Evolutionary conservation across 1,284 basidiomycete genomes (phyloP).

Genomic region (Sutorius eximius): DNA sequence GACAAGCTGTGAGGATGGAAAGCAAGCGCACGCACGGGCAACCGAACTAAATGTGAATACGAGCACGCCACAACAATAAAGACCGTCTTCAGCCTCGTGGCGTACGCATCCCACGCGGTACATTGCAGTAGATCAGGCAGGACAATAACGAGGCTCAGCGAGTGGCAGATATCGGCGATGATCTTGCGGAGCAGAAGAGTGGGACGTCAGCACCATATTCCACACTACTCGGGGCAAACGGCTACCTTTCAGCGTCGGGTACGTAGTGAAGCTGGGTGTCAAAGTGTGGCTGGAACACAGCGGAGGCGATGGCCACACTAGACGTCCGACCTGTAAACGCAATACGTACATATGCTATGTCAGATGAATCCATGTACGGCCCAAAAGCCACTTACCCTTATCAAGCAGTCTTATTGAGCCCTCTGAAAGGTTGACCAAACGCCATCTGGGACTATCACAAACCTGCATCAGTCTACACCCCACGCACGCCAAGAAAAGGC

Average conservation of each 20-base stretch:
- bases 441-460: conserved; percentile 17
- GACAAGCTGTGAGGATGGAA: too few species aligned
- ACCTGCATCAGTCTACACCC: not conserved
- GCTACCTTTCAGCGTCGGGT: conserved; percentile 13
- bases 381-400: conserved; percentile 10
- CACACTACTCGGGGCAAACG: fast-evolving
- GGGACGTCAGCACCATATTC: not conserved
- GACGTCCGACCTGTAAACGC: conserved; percentile 11
- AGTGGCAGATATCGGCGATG: conserved; percentile 16
- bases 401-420: too few species aligned
- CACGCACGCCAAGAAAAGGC: not conserved
- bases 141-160: conserved; percentile 11
- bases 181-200: not conserved
- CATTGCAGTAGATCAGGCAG: conserved; percentile 50
- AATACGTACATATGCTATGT: too few species aligned
- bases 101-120: conserved; percentile 69
- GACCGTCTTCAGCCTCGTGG: conserved; percentile 63
- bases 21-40: conserved; percentile 49
- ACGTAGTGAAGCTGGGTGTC: conserved; percentile 13
- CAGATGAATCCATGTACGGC: not conserved
- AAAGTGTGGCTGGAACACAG: conserved; percentile 17
- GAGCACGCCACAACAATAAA: conserved; percentile 70
- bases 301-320: conserved; percentile 18
- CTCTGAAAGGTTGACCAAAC: conserved; percentile 18
- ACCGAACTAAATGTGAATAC: conserved; percentile 61